Conservation (phyloP, 352 stramenopile species). For the Chrysophaeum taylorii region DNA sequence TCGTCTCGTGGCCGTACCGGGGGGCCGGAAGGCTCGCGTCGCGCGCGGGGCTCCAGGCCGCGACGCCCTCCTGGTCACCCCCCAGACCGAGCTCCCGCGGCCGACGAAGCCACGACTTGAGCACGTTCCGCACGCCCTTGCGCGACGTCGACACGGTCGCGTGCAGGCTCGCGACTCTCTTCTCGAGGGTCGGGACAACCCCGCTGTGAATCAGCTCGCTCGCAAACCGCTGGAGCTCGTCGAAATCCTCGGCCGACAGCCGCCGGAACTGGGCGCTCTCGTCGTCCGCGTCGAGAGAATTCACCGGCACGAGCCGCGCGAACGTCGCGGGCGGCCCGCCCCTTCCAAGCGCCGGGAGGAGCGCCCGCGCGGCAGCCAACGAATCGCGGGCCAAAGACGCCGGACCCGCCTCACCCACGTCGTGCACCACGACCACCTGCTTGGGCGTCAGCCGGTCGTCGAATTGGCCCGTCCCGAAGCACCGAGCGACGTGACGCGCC, state of each 20-base stretch:
- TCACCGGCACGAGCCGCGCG: conserved; percentile 16
- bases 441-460: neutral
- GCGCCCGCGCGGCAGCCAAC: neutral
- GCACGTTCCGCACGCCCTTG: conserved; percentile 22
- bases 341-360: neutral
- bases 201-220: conserved; percentile 11
- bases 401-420: neutral
- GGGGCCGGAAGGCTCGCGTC: no score
- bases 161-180: neutral
- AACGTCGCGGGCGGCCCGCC: neutral
- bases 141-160: conserved; percentile 12
- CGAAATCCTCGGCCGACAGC: conserved; percentile 14
- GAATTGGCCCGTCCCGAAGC: neutral
- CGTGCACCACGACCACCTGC: neutral
- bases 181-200: conserved; percentile 15
- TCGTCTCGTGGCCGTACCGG: conserved; percentile 19
- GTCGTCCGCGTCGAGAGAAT: conserved; percentile 4
- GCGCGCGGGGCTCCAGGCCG: no score
- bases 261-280: neutral
- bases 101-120: conserved; percentile 21
- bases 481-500: neutral
- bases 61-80: no score
- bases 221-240: conserved; percentile 8
- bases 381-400: neutral
- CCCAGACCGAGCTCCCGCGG: no score